Conservation (phyloP, 164 flowering plant species). For the Magnolia sinica region DNA sequence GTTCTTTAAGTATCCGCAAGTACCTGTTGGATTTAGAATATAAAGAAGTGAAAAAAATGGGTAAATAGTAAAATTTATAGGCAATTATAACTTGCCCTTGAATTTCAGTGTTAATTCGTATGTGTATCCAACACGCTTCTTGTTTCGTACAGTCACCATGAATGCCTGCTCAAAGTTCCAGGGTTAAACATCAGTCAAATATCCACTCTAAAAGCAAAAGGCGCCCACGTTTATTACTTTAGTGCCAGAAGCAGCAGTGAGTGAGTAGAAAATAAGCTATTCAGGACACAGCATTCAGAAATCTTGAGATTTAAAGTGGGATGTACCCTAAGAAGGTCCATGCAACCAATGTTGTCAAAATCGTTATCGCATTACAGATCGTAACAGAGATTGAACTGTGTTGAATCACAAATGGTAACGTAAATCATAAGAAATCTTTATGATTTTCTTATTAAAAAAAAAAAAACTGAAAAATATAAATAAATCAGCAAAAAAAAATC, state of each 20-base stretch:
- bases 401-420: no score
- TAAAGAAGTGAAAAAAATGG: no score
- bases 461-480: no score
- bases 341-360: no score
- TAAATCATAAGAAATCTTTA: no score
- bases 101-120: conserved; percentile 74
- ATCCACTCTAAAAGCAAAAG: not conserved
- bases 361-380: no score
- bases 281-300: not conserved
- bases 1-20: not conserved
- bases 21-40: not conserved
- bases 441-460: no score
- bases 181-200: conserved; percentile 3
- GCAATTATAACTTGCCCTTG: conserved; percentile 43
- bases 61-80: conserved; percentile 1
- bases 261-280: not conserved
- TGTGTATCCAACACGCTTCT: conserved; percentile 89
- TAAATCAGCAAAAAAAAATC: no score
- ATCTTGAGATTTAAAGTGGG: not conserved
- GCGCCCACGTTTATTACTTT: no score
- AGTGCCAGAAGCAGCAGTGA: not conserved
- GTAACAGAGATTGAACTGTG: no score
- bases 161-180: conserved; percentile 59
- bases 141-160: conserved; percentile 86
- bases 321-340: not conserved